phyloP scores from a whole-genome alignment of 2,329 filamentous ascomycete genomes.

The Fusarium agapanthi region DNA sequence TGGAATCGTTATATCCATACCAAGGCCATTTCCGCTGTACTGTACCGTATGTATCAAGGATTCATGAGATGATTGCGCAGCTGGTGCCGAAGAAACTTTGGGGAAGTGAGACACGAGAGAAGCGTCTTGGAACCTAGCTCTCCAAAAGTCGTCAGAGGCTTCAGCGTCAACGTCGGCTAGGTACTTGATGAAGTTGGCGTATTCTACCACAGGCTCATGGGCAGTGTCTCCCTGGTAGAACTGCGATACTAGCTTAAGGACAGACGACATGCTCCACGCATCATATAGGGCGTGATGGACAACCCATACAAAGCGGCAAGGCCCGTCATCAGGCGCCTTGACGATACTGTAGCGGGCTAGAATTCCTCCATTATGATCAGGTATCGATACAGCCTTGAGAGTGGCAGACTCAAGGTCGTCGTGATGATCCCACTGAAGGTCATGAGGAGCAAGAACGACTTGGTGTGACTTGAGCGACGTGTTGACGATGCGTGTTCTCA shows the following conservation, averaged over 20 bases:
- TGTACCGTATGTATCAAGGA: neutral
- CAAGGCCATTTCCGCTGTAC: neutral
- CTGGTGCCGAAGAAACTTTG: neutral
- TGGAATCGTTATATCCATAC: conserved; percentile 14
- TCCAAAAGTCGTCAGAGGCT: conserved; percentile 27
- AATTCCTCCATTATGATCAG: conserved; percentile 21
- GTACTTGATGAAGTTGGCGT: conserved; percentile 29
- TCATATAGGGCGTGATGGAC: conserved; percentile 36
- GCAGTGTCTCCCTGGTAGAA: neutral
- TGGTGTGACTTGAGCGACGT: conserved; percentile 29
- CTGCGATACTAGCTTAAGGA: conserved; percentile 13
- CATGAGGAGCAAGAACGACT: conserved; percentile 13
- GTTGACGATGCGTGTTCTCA: conserved; percentile 39
- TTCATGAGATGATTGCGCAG: neutral
- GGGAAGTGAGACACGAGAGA: conserved; percentile 18
- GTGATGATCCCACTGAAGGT: conserved; percentile 15
- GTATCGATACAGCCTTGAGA: neutral
- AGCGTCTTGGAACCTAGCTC: neutral
- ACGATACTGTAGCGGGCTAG: conserved; percentile 18
- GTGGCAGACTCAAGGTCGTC: neutral
- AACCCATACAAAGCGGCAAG: conserved; percentile 28
- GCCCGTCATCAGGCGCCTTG: neutral
- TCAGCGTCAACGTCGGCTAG: neutral
- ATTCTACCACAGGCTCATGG: neutral
- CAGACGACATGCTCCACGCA: conserved; percentile 35